Evolutionary conservation across 768 basidiomycete species (phyloP).

Genomic region (Trametes gibbosa): DNA sequence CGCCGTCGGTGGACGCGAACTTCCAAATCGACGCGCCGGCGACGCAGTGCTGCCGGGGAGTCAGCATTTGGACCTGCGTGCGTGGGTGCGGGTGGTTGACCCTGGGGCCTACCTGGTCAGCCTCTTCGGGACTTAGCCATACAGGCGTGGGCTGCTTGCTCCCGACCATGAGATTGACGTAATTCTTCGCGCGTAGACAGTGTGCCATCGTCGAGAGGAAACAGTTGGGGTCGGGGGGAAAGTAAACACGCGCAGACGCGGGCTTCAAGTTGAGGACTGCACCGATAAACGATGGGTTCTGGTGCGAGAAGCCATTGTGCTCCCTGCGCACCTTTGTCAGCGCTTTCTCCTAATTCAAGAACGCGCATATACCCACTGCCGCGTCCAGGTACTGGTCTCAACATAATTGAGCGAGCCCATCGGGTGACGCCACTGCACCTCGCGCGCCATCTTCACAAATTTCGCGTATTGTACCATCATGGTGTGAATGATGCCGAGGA

Average conservation of each 20-base stretch:
- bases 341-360: not conserved
- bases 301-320: constrained; percentile 89
- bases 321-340: constrained; percentile 32
- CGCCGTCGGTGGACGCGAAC: constrained; percentile 73
- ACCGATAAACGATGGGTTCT: constrained; percentile 84
- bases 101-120: constrained; percentile 52
- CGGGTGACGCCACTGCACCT: constrained; percentile 71
- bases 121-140: constrained; percentile 77
- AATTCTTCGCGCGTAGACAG: constrained; percentile 80
- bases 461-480: constrained; percentile 92
- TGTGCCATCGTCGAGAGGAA: constrained; percentile 82
- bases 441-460: constrained; percentile 74
- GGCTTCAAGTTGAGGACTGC: constrained; percentile 81
- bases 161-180: constrained; percentile 85
- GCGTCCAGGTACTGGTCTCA: constrained; percentile 84
- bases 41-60: constrained; percentile 61
- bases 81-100: too few relatives aligned
- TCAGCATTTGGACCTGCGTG: not conserved
- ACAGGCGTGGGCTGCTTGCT: constrained; percentile 80
- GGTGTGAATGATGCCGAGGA: constrained; percentile 85
- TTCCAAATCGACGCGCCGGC: constrained; percentile 88
- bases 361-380: constrained; percentile 40
- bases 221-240: constrained; percentile 90
- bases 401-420: constrained; percentile 79
- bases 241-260: constrained; percentile 68